Percentiles rank a stretch among this genome's conserved stretches.
These are phyloP conservation scores for Coelastrella sp. DNA, from an alignment of 139 green algal species.

Conservation along the genomic window DNA sequence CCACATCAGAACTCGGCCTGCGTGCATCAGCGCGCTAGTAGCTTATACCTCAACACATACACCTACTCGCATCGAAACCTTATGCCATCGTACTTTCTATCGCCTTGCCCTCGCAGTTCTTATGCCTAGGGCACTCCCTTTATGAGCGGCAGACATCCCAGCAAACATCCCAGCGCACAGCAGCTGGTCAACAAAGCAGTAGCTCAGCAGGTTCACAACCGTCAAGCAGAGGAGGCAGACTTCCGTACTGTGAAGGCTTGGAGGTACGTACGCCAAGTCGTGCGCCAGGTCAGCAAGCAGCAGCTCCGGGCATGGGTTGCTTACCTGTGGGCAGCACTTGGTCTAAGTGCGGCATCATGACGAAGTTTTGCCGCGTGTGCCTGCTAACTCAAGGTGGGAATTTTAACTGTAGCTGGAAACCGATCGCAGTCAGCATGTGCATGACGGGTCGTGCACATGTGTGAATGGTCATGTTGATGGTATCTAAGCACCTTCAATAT, in stretches of 20 bases:
- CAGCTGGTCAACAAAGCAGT: constrained; percentile 11
- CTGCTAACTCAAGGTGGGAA: too few species aligned
- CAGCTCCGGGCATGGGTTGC: too few species aligned
- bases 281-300: too few species aligned
- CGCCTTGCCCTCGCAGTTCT: not conserved
- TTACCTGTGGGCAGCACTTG: too few species aligned
- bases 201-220: not conserved
- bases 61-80: not conserved
- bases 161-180: not conserved
- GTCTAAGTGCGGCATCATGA: not conserved
- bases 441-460: too few species aligned
- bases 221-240: not conserved
- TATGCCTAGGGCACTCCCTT: constrained; percentile 15
- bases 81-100: not conserved
- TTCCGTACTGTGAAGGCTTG: constrained; percentile 35
- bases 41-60: not conserved
- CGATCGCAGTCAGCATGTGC: too few species aligned
- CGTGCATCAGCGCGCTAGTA: too few species aligned
- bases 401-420: too few species aligned
- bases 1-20: not conserved
- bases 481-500: too few species aligned
- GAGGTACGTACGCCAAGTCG: not conserved
- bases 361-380: not conserved
- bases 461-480: too few species aligned
- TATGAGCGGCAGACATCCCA: not conserved